Evolutionary conservation across 108 stramenopile species (phyloP), one percentile per base, ranked within the genome.

Genomic region (Cyclotella distinguenda): DNA sequence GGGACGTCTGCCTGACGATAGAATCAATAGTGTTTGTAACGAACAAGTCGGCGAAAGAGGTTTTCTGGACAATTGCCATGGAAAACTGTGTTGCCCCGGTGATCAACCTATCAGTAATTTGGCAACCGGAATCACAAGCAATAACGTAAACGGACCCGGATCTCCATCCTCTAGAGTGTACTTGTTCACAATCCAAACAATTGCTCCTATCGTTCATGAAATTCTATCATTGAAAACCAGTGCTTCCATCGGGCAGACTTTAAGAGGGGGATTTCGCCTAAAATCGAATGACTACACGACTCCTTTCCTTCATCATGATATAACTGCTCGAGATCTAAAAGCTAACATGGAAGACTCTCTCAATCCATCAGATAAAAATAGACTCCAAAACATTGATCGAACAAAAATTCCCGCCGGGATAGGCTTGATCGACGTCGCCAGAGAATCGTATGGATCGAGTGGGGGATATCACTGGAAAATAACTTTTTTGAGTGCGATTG

Each of bases 131-230:
- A 46, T 83, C 32, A 58, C 50, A 16, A 84, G 83, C 46, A 88
- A 88, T 59, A 90, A 90, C 43, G 60, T 86, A 46, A 90, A 90
- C 67, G 89, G 89, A 0, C 89, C 89, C 15, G 89, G 89, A 48
- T 82, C 86, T 23, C 79, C 81, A 16, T 83, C 78, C 38, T 50
- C 81, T 22, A 65, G 89, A 49, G 82, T 86, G 23, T 80, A 85
- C n/a, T 44, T 84, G 21, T 76, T 74, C 15, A 82, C 83, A 15
- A 77, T 90, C 48, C 70, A 75, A 46, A 86, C 84, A 16, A 67
- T 47, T 32, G 83, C 86, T 13, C 66, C 76, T 13, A 52, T 73
- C 19, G 81, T 83, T 23, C 36, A 68, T 33, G 86, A 87, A 47
- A 74, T 86, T 52, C 85, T 86, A 34, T 42, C 69, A 35, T 45